Evolutionary conservation across 163 green algal species (phyloP), one percentile per base, ranked within the genome.

Genomic region (Coccomyxa subellipsoidea): DNA sequence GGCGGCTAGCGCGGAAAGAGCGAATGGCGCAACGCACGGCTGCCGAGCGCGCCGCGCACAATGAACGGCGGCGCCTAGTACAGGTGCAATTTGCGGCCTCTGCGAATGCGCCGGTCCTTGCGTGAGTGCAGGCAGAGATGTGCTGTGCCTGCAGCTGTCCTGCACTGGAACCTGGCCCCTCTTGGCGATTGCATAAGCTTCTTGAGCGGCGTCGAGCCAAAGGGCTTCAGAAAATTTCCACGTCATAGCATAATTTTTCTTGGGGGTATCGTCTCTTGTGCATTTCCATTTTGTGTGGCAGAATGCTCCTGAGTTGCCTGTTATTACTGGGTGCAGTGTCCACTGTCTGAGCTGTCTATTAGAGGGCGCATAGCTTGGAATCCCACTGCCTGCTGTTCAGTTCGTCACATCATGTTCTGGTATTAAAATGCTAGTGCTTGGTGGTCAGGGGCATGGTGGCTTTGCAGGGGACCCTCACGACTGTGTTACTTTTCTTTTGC

Each of bases 1-100:
- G 85, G 73, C 81, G 89, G 47, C 75, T 53, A 25, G 73, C 81
- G 39, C 86, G 84, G 1, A 77, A 81, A 27, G 70, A 83, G 54
- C 53, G 54, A 59, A 36, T 86, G 69, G 59, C 54, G 23, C 72
- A 85, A 76, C 70, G 34, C 70, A 53, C 18, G 2, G 32, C 32
- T 7, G 32, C 32, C 31, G 34, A 77, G 70, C 32, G 34, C 70
- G 70, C 31, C 27, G 70, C 31, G 70, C 70, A 73, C 7, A n/a
- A 32, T 34, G n/a, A 73, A 23, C 66, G 66, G 21, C 66, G 66
- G 10, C 66, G n/a, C 29, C 27, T 73, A 8, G 27, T 27, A 32
- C 27, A 73, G 66, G 66, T 73, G 66, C 66, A 73, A 35, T 8
- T 72, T 12, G 12, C 18, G 47, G 12, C 18, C 47, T 66, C 12